Percentiles rank a stretch among this genome's conserved stretches.
These are phyloP conservation scores for Auricularia heimuer DNA, from an alignment of 768 basidiomycete genomes.

Conservation along the genomic window DNA sequence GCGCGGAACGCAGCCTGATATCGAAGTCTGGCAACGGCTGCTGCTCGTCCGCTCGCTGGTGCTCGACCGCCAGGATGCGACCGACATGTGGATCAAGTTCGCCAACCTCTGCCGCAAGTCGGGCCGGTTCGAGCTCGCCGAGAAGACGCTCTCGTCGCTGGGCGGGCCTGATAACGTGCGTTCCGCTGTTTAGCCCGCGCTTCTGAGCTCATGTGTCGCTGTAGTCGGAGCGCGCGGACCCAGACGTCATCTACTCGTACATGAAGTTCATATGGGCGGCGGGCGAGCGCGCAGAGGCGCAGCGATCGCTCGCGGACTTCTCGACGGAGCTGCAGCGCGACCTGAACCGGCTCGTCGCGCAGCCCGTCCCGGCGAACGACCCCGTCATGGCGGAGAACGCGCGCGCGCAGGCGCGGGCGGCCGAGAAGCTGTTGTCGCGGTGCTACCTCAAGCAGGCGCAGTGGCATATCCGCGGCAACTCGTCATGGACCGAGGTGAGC, in stretches of 20 bases:
- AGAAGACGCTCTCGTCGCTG: constrained; percentile 37
- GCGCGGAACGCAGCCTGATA: constrained; percentile 40
- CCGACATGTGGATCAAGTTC: constrained; percentile 42
- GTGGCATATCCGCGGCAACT: constrained; percentile 32
- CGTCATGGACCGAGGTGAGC: constrained; percentile 19
- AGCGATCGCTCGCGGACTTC: constrained; percentile 28
- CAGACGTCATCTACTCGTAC: constrained; percentile 38
- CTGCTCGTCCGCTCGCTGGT: constrained; percentile 39
- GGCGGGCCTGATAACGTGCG: constrained; percentile 23
- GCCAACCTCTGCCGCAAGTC: constrained; percentile 42
- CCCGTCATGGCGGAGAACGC: neutral
- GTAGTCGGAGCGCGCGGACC: constrained; percentile 23
- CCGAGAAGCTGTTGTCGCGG: constrained; percentile 32
- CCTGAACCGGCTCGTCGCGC: constrained; percentile 7
- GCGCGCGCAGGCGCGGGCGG: constrained; percentile 13
- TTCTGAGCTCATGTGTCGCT: neutral
- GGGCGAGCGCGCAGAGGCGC: constrained; percentile 26
- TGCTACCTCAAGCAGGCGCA: constrained; percentile 40
- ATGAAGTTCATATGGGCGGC: constrained; percentile 39
- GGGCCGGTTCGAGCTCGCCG: constrained; percentile 33
- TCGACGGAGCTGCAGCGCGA: constrained; percentile 21
- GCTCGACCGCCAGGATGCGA: constrained; percentile 35
- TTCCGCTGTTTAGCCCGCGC: neutral
- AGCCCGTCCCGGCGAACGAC: neutral
- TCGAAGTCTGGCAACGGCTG: constrained; percentile 43